These are phyloP conservation scores for Aspergillus panamensis DNA, from an alignment of 495 filamentous ascomycete species.

Conservation along the genomic window DNA sequence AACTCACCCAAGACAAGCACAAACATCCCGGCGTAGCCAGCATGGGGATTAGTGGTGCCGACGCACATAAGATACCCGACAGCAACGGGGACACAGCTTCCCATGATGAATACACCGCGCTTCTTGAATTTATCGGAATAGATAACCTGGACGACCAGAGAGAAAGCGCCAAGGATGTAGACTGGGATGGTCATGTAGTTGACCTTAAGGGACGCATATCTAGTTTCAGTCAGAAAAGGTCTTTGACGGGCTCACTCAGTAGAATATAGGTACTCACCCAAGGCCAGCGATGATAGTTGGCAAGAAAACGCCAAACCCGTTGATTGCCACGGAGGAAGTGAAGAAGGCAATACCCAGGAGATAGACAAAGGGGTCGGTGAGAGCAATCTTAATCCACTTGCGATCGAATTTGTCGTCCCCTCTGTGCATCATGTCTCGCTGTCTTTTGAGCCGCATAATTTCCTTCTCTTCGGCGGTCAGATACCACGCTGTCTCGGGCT, in stretches of 20 bases:
- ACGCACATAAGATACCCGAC: conserved; percentile 2
- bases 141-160: neutral
- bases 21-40: conserved; percentile 1
- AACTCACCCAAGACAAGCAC: neutral
- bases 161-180: neutral
- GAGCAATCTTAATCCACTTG: neutral
- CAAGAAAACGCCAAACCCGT: neutral
- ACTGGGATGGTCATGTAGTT: conserved; percentile 1
- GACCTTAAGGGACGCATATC: neutral
- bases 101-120: neutral
- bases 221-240: neutral
- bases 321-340: neutral
- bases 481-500: neutral
- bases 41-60: neutral
- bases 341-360: neutral
- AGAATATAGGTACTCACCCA: neutral
- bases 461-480: neutral
- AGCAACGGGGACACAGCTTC: neutral
- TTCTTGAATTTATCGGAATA: neutral
- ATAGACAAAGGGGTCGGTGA: conserved; percentile 2
- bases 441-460: neutral
- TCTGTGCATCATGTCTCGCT: neutral
- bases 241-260: neutral
- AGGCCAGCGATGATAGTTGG: neutral
- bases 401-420: neutral